A percentile compares a stretch with the other conserved stretches of the same genome.
These are phyloP conservation scores for Thielaviopsis populi DNA, from an alignment of 2,329 filamentous ascomycete species.

Conservation along the genomic window DNA sequence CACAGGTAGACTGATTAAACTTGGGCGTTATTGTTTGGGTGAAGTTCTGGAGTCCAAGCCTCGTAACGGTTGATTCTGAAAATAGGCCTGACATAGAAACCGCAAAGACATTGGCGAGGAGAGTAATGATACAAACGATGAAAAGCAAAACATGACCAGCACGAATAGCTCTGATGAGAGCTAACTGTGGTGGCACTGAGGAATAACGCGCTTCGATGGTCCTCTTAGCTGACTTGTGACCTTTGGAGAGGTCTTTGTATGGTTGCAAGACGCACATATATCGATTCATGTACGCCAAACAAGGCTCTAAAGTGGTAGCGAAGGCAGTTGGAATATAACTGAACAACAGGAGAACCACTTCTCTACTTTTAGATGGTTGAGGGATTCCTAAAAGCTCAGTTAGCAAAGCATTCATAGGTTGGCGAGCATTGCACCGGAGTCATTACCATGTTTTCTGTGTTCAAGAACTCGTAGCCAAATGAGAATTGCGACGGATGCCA, in stretches of 20 bases:
- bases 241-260: constrained; percentile 32
- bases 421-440: background rate
- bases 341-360: constrained; percentile 27
- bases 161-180: constrained; percentile 30
- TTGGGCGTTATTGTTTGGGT: background rate
- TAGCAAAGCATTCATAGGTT: background rate
- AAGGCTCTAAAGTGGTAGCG: constrained; percentile 41
- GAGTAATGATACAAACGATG: constrained; percentile 31
- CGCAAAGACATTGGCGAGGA: constrained; percentile 38
- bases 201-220: constrained; percentile 35
- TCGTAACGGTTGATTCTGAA: constrained; percentile 23
- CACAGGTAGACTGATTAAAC: background rate
- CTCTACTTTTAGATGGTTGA: constrained; percentile 23
- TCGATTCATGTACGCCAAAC: constrained; percentile 41
- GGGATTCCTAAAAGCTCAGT: constrained; percentile 21
- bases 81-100: constrained; percentile 38
- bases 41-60: background rate
- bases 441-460: constrained; percentile 18
- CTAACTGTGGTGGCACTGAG: constrained; percentile 40
- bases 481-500: constrained; percentile 18
- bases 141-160: constrained; percentile 33
- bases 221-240: constrained; percentile 22
- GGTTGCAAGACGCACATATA: constrained; percentile 39
- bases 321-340: constrained; percentile 40
- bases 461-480: constrained; percentile 21